Percentiles rank a stretch among this genome's conserved stretches.
Evolutionary conservation across 2,329 filamentous ascomycete species (phyloP).

Genomic region (Scedosporium dehoogii): DNA sequence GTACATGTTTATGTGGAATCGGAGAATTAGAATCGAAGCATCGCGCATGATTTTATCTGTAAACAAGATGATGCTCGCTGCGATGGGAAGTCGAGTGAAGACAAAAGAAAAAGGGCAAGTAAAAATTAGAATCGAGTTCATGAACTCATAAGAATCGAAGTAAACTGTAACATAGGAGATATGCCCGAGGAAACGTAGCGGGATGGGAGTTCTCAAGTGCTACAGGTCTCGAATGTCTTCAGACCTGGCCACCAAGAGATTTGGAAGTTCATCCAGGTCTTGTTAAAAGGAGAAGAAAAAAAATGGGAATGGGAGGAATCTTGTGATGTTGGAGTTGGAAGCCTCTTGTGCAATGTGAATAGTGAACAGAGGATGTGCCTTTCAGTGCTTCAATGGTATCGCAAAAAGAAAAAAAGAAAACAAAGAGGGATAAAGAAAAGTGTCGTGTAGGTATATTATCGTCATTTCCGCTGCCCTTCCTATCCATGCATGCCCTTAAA

Average conservation of each 20-base stretch:
- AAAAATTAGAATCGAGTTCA: constrained; percentile 11
- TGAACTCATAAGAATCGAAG: not conserved
- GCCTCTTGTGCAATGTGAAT: not conserved
- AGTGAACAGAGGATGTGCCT: not conserved
- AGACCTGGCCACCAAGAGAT: not conserved
- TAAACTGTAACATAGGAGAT: not conserved
- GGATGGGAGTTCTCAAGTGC: not conserved
- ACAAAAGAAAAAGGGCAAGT: constrained; percentile 6
- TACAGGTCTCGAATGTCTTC: not conserved
- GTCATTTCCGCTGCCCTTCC: not conserved
- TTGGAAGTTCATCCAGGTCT: not conserved
- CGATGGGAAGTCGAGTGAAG: not conserved
- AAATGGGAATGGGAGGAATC: not conserved
- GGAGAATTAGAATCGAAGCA: not conserved
- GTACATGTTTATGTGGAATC: not conserved
- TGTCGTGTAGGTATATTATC: not conserved
- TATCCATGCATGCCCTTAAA: not conserved
- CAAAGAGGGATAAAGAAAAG: not conserved
- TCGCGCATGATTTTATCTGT: not conserved
- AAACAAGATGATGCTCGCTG: not conserved
- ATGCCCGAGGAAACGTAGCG: not conserved
- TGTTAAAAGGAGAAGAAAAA: constrained; percentile 18
- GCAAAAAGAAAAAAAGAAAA: not conserved
- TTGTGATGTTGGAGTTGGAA: too few species aligned
- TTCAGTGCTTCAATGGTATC: not conserved